Conservation (phyloP, 352 stramenopile genomes). For the Phytophthora pinifolia region DNA sequence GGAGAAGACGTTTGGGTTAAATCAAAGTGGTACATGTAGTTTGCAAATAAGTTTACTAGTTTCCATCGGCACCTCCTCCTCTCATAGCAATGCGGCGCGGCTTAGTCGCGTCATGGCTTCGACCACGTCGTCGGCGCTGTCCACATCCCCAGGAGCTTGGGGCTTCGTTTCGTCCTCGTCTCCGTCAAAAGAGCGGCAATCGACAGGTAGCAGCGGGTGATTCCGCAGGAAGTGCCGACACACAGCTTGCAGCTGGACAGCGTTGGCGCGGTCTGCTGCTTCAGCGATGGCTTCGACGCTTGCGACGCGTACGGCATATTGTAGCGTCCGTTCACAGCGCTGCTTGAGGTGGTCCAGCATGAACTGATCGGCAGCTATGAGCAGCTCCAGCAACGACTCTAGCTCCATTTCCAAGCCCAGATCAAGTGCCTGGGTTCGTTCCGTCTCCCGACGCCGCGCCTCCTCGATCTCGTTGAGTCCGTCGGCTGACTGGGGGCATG, state of each 20-base stretch:
- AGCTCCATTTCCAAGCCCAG: constrained; percentile 48
- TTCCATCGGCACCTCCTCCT: constrained; percentile 6
- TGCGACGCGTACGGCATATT: constrained; percentile 76
- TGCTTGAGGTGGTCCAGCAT: constrained; percentile 97
- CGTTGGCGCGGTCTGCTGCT: constrained; percentile 91
- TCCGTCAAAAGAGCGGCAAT: constrained; percentile 22
- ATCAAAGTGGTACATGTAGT: too few relatives aligned
- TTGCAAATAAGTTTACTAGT: too few relatives aligned
- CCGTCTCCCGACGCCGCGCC: constrained; percentile 15
- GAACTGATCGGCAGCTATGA: constrained; percentile 95
- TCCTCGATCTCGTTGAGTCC: constrained; percentile 38
- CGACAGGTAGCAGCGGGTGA: constrained; percentile 30
- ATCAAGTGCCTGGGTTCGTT: constrained; percentile 16
- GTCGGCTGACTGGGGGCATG: constrained; percentile 35
- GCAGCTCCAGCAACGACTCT: constrained; percentile 81
- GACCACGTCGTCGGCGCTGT: constrained; percentile 3
- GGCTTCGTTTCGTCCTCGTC: constrained; percentile 21
- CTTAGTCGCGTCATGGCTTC: constrained; percentile 17
- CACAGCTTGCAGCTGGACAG: constrained; percentile 88
- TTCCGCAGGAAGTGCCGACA: constrained; percentile 94
- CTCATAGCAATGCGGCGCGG: constrained; percentile 24
- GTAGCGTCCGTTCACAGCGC: constrained; percentile 90
- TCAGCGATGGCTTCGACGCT: constrained; percentile 89
- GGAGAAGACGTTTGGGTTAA: too few relatives aligned
- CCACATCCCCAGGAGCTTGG: constrained; percentile 10